Base-by-base conservation (phyloP, 2,329 filamentous ascomycete genomes). In the Colletotrichum sp. region DNA sequence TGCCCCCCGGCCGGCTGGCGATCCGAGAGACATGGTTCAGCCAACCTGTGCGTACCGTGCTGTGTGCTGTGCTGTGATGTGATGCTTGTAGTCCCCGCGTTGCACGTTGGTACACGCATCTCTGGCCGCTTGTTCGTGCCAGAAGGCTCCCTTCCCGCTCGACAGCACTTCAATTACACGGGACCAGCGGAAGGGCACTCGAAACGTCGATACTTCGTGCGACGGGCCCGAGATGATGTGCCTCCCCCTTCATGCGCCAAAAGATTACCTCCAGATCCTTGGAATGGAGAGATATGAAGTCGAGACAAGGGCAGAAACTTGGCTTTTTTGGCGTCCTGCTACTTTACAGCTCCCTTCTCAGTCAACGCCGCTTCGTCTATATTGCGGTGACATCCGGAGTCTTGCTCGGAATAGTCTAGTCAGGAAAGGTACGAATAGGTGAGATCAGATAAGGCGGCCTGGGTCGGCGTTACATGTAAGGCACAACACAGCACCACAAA, bases 251-350 rank as follows among this genome's bases (percentile, higher is more conserved):
- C 32, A 44, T 62, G 57, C 57, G 26, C 18, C 26, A 2, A 6
- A 62, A 13, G 5, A 57, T 66, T 49, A 30, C 12, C 18, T 26
- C 49, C n/a, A 34, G 39, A 44, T 28, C 21, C 39, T 49, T 39
- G 62, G 62, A 72, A 72, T 57, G 69, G 18, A 15, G 52, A 39
- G 49, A 59, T 30, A 72, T 68, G 69, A 75, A 32, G 69, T 68
- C 30, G 49, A 75, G 72, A 72, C 69, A 72, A 68, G 68, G 63
- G 55, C 21, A 55, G 13, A 66, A 60, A 57, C 63, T 63, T 67
- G 68, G 62, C 52, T 69, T 68, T 62, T 62, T 26, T 26, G 7
- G 13, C 30, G 12, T 59, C 30, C 8, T 21, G 12, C 44, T 55
- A 10, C 39, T 18, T 34, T 18, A 32, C 34, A 13, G 16, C 52